Base-by-base conservation (phyloP, 2,329 filamentous ascomycete species). In the Calcarisporium arbuscula region DNA sequence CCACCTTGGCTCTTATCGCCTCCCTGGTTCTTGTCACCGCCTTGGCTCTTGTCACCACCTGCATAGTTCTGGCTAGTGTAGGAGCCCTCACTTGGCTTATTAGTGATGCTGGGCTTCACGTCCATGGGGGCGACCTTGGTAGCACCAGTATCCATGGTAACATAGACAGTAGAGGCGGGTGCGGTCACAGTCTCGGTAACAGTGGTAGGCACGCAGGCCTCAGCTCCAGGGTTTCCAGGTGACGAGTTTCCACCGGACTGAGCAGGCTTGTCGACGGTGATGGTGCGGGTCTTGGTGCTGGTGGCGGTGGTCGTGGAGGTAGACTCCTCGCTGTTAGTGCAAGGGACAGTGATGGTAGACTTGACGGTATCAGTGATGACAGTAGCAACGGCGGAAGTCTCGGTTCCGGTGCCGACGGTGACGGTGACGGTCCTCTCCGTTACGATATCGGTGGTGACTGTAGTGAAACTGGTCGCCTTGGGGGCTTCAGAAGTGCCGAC, bases 291-390 rank as follows among this genome's bases (percentile, higher is more conserved):
- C 21, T 48, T 42, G 30, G 57, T 64, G 34, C 47, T 52, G 45
- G 60, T 64, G 28, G 51, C 46, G 34, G 60, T 63, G 30, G 48
- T 52, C 35, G 62, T 65, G 14, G 61, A 61, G 36, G 61, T 63
- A 16, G 43, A 37, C 30, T 61, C 53, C 12, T 39, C 38, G 19
- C 41, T 21, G 19, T 17, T 21, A 21, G 40, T 36, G 47, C 46
- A 44, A 18, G 51, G 46, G 35, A 58, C 46, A 16, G 53, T 57
- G 35, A 57, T 34, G 41, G 65, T 64, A 46, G 58, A 50, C 48
- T 61, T 46, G 44, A 61, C 51, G 40, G 64, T 68, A 40, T 61
- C 56, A 33, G 53, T 65, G 40, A 72, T 51, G 37, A 65, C 60
- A 48, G 64, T 67, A 42, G 54, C 57, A 59, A 66, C 42, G 50